A percentile compares a stretch with the other conserved stretches of the same genome.
These are phyloP conservation scores for Calonectria multiphialidica DNA, from an alignment of 2,329 filamentous ascomycete genomes.

Conservation along the genomic window DNA sequence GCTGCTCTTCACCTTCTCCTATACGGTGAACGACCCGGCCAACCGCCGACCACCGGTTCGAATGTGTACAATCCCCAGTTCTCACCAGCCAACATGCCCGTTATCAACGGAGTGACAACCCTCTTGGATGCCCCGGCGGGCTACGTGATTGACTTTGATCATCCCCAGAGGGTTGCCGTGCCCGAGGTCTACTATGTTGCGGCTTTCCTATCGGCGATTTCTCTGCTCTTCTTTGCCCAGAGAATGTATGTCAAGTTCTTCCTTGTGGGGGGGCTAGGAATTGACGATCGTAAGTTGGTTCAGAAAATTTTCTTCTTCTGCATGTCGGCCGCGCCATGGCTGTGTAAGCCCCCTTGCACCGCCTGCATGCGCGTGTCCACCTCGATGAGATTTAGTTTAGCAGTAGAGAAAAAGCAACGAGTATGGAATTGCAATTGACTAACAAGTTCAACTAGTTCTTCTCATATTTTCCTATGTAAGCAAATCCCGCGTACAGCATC, in stretches of 20 bases:
- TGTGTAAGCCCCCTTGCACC: not conserved
- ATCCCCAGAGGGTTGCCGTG: conserved; percentile 43
- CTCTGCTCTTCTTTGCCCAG: conserved; percentile 40
- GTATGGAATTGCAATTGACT: not conserved
- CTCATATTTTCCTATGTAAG: conserved; percentile 11
- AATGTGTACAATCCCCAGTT: not conserved
- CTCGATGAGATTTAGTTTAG: not conserved
- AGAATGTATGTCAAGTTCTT: conserved; percentile 42
- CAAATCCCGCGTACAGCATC: not conserved
- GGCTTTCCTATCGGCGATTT: conserved; percentile 34
- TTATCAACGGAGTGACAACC: conserved; percentile 29
- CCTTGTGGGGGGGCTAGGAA: conserved; percentile 35
- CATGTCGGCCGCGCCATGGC: not conserved
- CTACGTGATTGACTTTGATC: conserved; percentile 50
- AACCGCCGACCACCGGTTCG: not conserved
- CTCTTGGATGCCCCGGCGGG: conserved; percentile 43
- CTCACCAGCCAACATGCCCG: conserved; percentile 26
- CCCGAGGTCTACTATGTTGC: conserved; percentile 37
- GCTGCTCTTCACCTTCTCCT: not conserved
- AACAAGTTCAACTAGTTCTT: not conserved
- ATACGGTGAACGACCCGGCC: not conserved
- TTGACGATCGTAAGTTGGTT: conserved; percentile 42
- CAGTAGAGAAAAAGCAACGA: not conserved
- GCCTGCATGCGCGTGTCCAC: not conserved
- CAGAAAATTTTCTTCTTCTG: not conserved